Base-by-base conservation (phyloP, 208 protist genomes). In the Endotrypanum monterogeii region DNA sequence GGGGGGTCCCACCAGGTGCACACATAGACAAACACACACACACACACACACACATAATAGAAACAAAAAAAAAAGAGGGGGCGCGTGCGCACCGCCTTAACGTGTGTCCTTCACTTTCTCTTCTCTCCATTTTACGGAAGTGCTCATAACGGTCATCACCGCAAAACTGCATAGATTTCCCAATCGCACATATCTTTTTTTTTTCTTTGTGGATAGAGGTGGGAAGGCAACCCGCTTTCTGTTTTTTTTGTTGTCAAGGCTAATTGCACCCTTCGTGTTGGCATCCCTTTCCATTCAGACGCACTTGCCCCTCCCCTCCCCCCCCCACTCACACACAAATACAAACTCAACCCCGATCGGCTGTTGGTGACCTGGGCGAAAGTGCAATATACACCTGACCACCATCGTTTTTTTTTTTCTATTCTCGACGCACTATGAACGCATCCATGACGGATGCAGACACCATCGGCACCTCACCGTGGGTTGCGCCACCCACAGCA, bases 381-480 rank as follows among this genome's bases (percentile, higher is more conserved):
- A n/a, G 0, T 5, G 16, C 37, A 46, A 16, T 37, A 44, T 12
- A 65, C 60, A 37, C 23, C 23, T 20, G 46, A 20, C 32, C 9
- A 30, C 60, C 12, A 18, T 65, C n/a, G n/a, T n/a, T 48, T 37
- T 65, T 37, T 11, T 41, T 41, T 41, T 37, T 65, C 60, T 46
- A 20, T 55, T 32, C n/a, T 51, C 9, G 16, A 35, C 63, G 8
- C 48, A 23, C 55, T 18, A 73, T 73, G 52, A 58, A 80, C 65
- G 60, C 63, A 25, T 80, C 70, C 1, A 41, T 75, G 39, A 70
- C 76, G 1, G 76, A 75, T 62, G 76, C 75, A 5, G 70, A 80
- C 66, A 72, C 76, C 55, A 75, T 80, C 48, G 76, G 76, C 65
- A 63, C 52, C 20, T 56, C 71, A 8, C 63, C 65, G 28, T 52